Evolutionary conservation across 345 rosid genomes (phyloP).

Genomic region (Litchi chinensis): DNA sequence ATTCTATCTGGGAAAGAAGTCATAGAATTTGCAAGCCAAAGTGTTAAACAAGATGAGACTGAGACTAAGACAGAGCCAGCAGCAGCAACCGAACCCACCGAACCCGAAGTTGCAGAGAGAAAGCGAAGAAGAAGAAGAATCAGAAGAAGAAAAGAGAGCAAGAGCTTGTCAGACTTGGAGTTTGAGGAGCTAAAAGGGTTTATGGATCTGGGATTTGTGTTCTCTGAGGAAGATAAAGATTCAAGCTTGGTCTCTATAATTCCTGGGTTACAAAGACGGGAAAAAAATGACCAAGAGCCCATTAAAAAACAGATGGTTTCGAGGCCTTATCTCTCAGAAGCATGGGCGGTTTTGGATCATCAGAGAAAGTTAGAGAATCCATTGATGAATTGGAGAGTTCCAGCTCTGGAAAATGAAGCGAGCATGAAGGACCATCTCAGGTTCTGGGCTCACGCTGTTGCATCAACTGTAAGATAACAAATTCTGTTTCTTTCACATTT

Average conservation of each 20-base stretch:
- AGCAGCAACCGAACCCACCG: neutral
- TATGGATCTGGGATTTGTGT: constrained; percentile 77
- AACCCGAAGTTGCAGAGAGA: constrained; percentile 8
- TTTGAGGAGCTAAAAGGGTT: constrained; percentile 72
- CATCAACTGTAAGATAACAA: constrained; percentile 57
- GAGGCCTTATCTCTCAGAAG: constrained; percentile 69
- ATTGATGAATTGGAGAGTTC: constrained; percentile 46
- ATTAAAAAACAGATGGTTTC: constrained; percentile 21
- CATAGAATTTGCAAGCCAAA: constrained; percentile 15
- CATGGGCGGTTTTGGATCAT: constrained; percentile 45
- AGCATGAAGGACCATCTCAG: constrained; percentile 59
- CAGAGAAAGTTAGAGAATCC: constrained; percentile 35
- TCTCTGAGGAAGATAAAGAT: constrained; percentile 64
- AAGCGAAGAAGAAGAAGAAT: constrained; percentile 21
- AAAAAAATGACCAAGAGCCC: constrained; percentile 22
- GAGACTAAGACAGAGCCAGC: constrained; percentile 13
- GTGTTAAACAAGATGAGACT: neutral
- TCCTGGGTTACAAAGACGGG: constrained; percentile 64
- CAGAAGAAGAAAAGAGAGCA: constrained; percentile 34
- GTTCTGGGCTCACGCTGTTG: constrained; percentile 74
- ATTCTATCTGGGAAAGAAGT: constrained; percentile 59
- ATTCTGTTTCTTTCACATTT: neutral
- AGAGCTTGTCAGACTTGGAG: constrained; percentile 69
- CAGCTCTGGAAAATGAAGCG: constrained; percentile 39
- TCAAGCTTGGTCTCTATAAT: constrained; percentile 51